These are phyloP conservation scores for Cadophora sp. DNA, from an alignment of 2,329 filamentous ascomycete genomes.

Conservation along the genomic window DNA sequence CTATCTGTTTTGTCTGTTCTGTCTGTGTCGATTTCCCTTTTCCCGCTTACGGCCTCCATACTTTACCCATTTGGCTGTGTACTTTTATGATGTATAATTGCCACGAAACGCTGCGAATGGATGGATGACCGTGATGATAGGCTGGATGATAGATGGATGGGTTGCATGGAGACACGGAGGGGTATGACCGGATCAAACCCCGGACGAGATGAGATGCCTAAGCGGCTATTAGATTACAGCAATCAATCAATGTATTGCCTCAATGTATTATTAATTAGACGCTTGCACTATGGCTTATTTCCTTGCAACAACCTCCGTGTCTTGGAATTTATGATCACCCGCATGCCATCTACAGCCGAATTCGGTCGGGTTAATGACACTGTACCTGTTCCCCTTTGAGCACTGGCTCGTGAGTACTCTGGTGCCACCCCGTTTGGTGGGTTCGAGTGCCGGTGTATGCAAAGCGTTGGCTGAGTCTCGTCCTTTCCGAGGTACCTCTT, in stretches of 20 bases:
- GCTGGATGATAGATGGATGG: neutral
- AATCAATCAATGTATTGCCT: neutral
- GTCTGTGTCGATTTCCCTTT: neutral
- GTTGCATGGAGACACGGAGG: neutral
- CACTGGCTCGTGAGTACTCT: neutral
- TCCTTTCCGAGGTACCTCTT: neutral
- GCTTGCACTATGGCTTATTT: neutral
- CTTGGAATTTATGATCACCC: neutral
- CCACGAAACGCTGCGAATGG: neutral
- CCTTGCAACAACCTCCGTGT: no score
- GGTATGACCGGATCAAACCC: neutral
- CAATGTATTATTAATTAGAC: constrained; percentile 4
- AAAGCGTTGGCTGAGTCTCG: neutral
- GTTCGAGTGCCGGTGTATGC: neutral
- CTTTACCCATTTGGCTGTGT: constrained; percentile 17
- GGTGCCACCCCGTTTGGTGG: neutral
- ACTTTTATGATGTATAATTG: constrained; percentile 14
- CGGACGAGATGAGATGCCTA: neutral
- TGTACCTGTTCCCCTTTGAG: no score
- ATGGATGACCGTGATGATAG: neutral
- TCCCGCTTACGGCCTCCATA: neutral
- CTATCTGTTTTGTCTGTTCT: neutral
- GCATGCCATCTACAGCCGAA: neutral
- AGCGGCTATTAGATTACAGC: constrained; percentile 1
- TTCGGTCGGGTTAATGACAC: no score